Evolutionary conservation across 2,329 filamentous ascomycete species (phyloP).

Genomic region (Cladosporium sp.): DNA sequence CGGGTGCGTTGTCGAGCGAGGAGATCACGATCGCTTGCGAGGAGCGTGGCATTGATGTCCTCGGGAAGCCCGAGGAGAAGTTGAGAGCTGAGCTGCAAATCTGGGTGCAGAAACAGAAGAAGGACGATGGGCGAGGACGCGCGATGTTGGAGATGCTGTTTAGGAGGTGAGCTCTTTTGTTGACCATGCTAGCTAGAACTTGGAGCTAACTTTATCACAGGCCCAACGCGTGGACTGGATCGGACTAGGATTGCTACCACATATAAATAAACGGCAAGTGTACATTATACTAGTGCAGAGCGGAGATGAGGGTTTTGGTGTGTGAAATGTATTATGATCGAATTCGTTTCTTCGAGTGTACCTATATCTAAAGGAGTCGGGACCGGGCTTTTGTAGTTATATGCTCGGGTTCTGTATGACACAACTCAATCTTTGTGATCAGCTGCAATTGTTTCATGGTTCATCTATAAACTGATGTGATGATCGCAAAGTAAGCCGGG

Average conservation of each 20-base stretch:
- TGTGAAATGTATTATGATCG: background rate
- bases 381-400: background rate
- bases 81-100: slow-evolving; percentile 37
- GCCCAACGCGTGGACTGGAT: slow-evolving; percentile 20
- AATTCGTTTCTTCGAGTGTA: background rate
- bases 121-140: slow-evolving; percentile 38
- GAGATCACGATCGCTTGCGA: slow-evolving; percentile 43
- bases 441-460: background rate
- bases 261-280: background rate
- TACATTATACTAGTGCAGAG: background rate
- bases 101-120: slow-evolving; percentile 46
- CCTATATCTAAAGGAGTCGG: background rate
- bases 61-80: slow-evolving; percentile 31
- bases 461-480: background rate
- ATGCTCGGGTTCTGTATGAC: background rate
- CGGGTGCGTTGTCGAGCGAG: slow-evolving; percentile 53
- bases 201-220: background rate
- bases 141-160: slow-evolving; percentile 39
- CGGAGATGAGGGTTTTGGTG: background rate
- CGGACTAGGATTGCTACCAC: background rate
- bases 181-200: background rate
- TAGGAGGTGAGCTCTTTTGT: slow-evolving; percentile 32
- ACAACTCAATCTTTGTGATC: background rate
- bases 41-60: slow-evolving; percentile 39
- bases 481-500: background rate